A percentile compares a stretch with the other conserved stretches of the same genome.
These are phyloP conservation scores for Teunomyces tritomae DNA, from an alignment of 805 yeast species.

Conservation along the genomic window DNA sequence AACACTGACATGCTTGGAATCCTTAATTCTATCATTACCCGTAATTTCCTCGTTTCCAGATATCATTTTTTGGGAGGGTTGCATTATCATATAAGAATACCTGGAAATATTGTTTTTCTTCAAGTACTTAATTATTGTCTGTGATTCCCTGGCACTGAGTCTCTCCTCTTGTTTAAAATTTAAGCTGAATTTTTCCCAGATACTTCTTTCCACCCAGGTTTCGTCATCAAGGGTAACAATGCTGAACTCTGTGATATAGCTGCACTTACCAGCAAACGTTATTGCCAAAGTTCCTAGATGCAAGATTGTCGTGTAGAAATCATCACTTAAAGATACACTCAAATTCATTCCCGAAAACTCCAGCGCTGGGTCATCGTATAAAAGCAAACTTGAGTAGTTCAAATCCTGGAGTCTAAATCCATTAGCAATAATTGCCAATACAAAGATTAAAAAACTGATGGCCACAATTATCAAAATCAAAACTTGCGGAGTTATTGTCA, in stretches of 20 bases:
- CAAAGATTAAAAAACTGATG: constrained; percentile 53
- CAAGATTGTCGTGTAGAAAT: constrained; percentile 61
- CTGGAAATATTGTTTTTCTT: constrained; percentile 13
- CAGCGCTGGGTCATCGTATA: constrained; percentile 20
- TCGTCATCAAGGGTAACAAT: constrained; percentile 44
- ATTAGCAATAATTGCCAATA: constrained; percentile 58
- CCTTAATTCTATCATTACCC: constrained; percentile 3
- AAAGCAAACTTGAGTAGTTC: constrained; percentile 34
- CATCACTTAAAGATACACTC: constrained; percentile 48
- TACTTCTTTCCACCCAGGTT: constrained; percentile 53
- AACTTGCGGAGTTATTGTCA: constrained; percentile 69
- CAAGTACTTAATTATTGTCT: constrained; percentile 3
- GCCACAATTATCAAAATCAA: constrained; percentile 48
- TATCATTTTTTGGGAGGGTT: constrained; percentile 26
- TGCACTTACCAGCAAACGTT: constrained; percentile 64
- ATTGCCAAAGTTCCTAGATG: constrained; percentile 62
- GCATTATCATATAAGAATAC: constrained; percentile 28
- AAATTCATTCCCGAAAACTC: constrained; percentile 21
- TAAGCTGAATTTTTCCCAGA: constrained; percentile 10
- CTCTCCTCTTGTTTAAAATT: not conserved
- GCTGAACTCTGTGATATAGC: constrained; percentile 60
- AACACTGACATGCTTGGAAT: constrained; percentile 11
- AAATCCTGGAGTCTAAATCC: constrained; percentile 37
- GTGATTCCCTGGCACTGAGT: not conserved
- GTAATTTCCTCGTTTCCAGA: constrained; percentile 12